Percentiles rank a stretch among this genome's conserved stretches.
Evolutionary conservation across 805 yeast genomes (phyloP).

Genomic region (Saturnispora gosingensis): DNA sequence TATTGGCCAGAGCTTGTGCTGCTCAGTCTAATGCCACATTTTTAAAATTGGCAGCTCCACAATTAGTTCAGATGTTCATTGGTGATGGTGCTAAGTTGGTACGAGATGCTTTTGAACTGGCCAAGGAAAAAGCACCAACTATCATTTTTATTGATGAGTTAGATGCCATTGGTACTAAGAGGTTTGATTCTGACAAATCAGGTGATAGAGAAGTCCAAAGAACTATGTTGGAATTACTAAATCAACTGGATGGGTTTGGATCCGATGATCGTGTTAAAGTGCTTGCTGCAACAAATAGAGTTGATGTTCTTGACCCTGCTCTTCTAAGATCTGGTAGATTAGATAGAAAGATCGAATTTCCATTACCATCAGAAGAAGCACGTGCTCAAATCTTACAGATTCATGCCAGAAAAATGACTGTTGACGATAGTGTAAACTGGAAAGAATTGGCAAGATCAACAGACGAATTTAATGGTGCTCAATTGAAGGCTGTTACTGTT

Average conservation of each 20-base stretch:
- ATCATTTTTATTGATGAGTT: constrained; percentile 96
- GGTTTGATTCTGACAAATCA: constrained; percentile 94
- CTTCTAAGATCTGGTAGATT: constrained; percentile 92
- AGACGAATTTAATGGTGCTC: constrained; percentile 98
- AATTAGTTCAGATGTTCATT: constrained; percentile 94
- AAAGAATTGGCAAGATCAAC: constrained; percentile 96
- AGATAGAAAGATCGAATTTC: constrained; percentile 97
- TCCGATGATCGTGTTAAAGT: constrained; percentile 97
- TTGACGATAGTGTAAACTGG: constrained; percentile 91
- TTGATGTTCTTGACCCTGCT: constrained; percentile 98
- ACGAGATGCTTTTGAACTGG: constrained; percentile 94
- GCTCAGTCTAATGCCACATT: constrained; percentile 98
- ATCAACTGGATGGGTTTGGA: constrained; percentile 96
- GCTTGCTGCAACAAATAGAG: constrained; percentile 96
- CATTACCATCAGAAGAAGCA: constrained; percentile 94
- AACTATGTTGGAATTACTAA: constrained; percentile 95
- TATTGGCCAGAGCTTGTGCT: constrained; percentile 97
- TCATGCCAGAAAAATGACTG: constrained; percentile 94
- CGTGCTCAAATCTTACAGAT: constrained; percentile 94
- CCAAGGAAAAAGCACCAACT: constrained; percentile 97
- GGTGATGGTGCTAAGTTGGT: constrained; percentile 99
- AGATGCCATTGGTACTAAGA: constrained; percentile 97
- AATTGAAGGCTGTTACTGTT: constrained; percentile 95
- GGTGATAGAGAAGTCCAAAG: constrained; percentile 99
- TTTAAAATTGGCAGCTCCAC: constrained; percentile 94